Conservation (phyloP, 495 filamentous ascomycete genomes). For the Neurospora cerealis region DNA sequence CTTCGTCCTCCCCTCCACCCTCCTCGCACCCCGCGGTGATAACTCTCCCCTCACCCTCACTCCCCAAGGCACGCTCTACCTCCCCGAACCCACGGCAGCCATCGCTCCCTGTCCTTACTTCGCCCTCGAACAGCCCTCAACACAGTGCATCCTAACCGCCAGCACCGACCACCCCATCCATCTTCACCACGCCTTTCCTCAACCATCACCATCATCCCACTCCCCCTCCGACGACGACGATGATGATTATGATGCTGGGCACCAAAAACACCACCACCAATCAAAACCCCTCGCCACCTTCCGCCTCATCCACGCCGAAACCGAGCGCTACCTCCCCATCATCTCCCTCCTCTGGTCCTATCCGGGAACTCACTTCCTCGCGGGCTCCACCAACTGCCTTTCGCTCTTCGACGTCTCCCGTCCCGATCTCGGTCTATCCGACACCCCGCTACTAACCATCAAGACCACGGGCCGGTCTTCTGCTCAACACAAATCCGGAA, state of each 20-base stretch:
- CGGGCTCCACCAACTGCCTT: slow-evolving; percentile 64
- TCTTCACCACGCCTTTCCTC: slow-evolving; percentile 39
- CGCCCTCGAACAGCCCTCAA: slow-evolving; percentile 51
- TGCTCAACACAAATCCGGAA: slow-evolving; percentile 56
- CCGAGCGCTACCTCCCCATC: slow-evolving; percentile 69
- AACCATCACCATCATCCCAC: background rate
- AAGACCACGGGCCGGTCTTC: slow-evolving; percentile 56
- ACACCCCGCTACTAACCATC: slow-evolving; percentile 49
- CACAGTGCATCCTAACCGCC: slow-evolving; percentile 59
- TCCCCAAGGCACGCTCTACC: slow-evolving; percentile 50
- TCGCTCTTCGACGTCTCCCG: slow-evolving; percentile 69
- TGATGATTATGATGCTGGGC: background rate
- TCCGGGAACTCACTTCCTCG: slow-evolving; percentile 52
- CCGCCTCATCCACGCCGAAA: slow-evolving; percentile 59
- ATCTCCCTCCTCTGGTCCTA: slow-evolving; percentile 61
- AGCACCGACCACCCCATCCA: slow-evolving; percentile 65
- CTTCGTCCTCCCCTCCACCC: slow-evolving; percentile 62
- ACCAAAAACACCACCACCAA: slow-evolving; percentile 10
- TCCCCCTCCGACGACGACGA: background rate
- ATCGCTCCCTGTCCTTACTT: slow-evolving; percentile 66
- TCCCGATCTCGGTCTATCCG: slow-evolving; percentile 32
- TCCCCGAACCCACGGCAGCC: slow-evolving; percentile 62
- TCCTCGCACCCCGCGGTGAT: slow-evolving; percentile 43
- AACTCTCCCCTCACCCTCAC: slow-evolving; percentile 36
- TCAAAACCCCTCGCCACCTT: slow-evolving; percentile 47